These are phyloP conservation scores for Mycena sanguinolenta DNA, from an alignment of 768 basidiomycete species.

Conservation along the genomic window DNA sequence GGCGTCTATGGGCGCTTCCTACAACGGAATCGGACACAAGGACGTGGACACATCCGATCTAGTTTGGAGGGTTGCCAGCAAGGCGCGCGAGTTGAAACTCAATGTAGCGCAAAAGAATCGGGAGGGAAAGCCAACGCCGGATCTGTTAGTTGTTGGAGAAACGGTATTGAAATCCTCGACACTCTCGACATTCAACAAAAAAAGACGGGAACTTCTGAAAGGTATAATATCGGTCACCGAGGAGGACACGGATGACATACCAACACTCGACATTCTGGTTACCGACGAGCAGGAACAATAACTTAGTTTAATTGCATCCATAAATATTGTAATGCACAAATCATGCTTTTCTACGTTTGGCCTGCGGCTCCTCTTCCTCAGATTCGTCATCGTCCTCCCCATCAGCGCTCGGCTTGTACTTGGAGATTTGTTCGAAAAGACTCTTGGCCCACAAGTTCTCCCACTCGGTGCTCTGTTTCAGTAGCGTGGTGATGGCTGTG, in stretches of 20 bases:
- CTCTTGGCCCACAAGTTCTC: conserved; percentile 32
- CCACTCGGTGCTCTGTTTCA: conserved; percentile 43
- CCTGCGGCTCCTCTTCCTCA: not conserved
- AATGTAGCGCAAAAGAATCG: too few relatives aligned
- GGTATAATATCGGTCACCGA: too few relatives aligned
- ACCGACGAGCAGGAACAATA: too few relatives aligned
- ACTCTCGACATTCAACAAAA: conserved; percentile 51
- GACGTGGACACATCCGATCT: conserved; percentile 35
- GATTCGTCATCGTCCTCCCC: not conserved
- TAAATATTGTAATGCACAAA: too few relatives aligned
- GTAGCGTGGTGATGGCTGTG: conserved; percentile 14
- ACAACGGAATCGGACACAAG: conserved; percentile 45
- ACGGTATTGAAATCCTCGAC: conserved; percentile 35
- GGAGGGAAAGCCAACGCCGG: too few relatives aligned
- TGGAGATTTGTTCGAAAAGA: not conserved
- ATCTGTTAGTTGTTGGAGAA: not conserved
- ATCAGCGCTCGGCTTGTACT: not conserved
- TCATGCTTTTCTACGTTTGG: conserved; percentile 8
- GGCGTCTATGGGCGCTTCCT: conserved; percentile 30
- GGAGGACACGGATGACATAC: conserved; percentile 38
- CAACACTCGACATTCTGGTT: not conserved
- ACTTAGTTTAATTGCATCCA: not conserved
- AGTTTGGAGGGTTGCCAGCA: conserved; percentile 5
- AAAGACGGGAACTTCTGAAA: conserved; percentile 36
- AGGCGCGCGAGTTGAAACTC: too few relatives aligned